phyloP scores from a whole-genome alignment of 2,329 filamentous ascomycete species.

The Gliomastix tumulicola region DNA sequence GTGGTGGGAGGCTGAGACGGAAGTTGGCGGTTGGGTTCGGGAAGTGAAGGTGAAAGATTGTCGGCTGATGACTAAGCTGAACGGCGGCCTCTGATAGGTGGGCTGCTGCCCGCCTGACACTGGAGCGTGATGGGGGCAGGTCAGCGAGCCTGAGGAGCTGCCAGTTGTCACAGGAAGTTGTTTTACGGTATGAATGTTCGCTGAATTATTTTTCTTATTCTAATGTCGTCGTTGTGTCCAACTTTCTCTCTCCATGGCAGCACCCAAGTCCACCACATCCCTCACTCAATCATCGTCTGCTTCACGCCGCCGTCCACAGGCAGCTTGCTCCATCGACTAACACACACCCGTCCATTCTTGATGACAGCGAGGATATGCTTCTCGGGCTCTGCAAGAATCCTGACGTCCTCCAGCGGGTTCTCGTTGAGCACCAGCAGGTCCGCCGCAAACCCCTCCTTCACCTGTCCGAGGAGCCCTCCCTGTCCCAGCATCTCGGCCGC shows the following conservation, averaged over 20 bases:
- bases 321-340: conserved; percentile 15
- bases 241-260: too few relatives aligned
- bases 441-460: conserved; percentile 41
- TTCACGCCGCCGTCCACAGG: background rate
- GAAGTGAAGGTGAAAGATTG: conserved; percentile 1
- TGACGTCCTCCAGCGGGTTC: conserved; percentile 50
- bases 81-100: too few relatives aligned
- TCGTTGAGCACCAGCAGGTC: conserved; percentile 44
- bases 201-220: too few relatives aligned
- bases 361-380: conserved; percentile 41
- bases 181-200: too few relatives aligned
- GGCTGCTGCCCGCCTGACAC: too few relatives aligned
- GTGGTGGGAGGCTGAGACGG: background rate
- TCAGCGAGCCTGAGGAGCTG: too few relatives aligned
- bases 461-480: conserved; percentile 37
- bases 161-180: too few relatives aligned
- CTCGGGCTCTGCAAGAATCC: conserved; percentile 38
- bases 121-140: too few relatives aligned
- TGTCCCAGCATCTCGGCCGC: conserved; percentile 40
- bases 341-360: conserved; percentile 41
- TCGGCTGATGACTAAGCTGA: too few relatives aligned
- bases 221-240: too few relatives aligned
- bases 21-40: too few relatives aligned
- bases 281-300: background rate
- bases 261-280: too few relatives aligned